Percentiles rank a stretch among this genome's conserved stretches.
phyloP scores from a whole-genome alignment of 1,284 basidiomycete genomes.

The Phellopilus nigrolimitatus region DNA sequence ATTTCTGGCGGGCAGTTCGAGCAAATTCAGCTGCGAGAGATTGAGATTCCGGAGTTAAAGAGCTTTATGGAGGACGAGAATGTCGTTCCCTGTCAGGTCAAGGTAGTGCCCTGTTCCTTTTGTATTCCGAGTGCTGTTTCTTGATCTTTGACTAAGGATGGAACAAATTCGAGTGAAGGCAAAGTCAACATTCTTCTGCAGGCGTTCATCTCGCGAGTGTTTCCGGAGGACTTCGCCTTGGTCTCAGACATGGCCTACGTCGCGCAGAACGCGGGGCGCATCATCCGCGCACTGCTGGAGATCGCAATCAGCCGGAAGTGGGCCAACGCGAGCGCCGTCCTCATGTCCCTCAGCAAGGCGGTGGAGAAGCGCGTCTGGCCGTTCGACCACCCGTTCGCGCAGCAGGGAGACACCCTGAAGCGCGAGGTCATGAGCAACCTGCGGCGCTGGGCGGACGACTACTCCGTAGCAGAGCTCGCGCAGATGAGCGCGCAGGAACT shows the following conservation, averaged over 20 bases:
- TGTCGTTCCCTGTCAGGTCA: conserved; percentile 74
- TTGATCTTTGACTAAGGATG: conserved; percentile 47
- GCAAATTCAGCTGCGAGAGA: conserved; percentile 92
- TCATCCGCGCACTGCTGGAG: conserved; percentile 90
- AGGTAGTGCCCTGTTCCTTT: conserved; percentile 38
- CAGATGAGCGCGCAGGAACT: conserved; percentile 71
- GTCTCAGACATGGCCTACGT: conserved; percentile 95
- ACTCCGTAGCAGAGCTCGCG: conserved; percentile 74
- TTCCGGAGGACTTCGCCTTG: conserved; percentile 92
- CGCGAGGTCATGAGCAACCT: conserved; percentile 80
- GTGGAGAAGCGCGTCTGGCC: conserved; percentile 94
- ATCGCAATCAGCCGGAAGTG: conserved; percentile 91
- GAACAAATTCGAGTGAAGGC: conserved; percentile 72
- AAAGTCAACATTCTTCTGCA: conserved; percentile 98
- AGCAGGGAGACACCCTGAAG: conserved; percentile 64
- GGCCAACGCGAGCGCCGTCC: conserved; percentile 76
- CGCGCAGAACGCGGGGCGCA: conserved; percentile 91
- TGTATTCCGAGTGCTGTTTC: not conserved
- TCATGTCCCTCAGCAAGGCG: conserved; percentile 92
- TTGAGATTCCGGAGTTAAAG: conserved; percentile 83
- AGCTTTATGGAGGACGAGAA: conserved; percentile 50
- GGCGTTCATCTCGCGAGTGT: conserved; percentile 78
- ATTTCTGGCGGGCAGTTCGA: conserved; percentile 63
- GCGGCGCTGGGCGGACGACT: conserved; percentile 81
- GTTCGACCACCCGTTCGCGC: conserved; percentile 87